Evolutionary conservation across 352 stramenopile genomes (phyloP).

Genomic region (Phytophthora ramorum): DNA sequence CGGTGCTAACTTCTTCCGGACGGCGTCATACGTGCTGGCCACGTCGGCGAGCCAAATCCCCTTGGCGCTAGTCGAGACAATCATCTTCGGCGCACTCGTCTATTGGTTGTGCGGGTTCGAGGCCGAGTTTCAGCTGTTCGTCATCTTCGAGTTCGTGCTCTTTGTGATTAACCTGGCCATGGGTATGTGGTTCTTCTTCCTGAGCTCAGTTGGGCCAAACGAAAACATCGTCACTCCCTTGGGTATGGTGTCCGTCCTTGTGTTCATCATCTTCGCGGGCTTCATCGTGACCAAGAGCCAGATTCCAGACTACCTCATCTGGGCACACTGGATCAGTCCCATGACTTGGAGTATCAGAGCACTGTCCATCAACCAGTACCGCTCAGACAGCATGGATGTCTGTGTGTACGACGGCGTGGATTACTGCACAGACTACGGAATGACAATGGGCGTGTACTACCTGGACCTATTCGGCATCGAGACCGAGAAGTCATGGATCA

Average conservation of each 20-base stretch:
- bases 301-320: conserved; percentile 53
- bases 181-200: conserved; percentile 57
- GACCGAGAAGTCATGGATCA: conserved; percentile 51
- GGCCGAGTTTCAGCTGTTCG: conserved; percentile 29
- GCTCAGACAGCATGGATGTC: conserved; percentile 29
- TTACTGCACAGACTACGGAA: conserved; percentile 46
- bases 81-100: conserved; percentile 79
- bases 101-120: conserved; percentile 86
- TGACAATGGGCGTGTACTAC: conserved; percentile 48
- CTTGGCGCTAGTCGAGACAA: conserved; percentile 55
- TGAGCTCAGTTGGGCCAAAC: conserved; percentile 38
- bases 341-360: conserved; percentile 54
- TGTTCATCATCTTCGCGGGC: conserved; percentile 59
- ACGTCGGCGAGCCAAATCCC: conserved; percentile 41
- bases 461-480: conserved; percentile 52
- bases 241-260: conserved; percentile 43
- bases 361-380: conserved; percentile 56
- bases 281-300: conserved; percentile 57
- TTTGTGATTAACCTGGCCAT: conserved; percentile 60
- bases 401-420: conserved; percentile 44
- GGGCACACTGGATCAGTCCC: no score
- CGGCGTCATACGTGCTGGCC: conserved; percentile 72
- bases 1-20: conserved; percentile 72
- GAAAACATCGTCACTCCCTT: conserved; percentile 44
- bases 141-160: conserved; percentile 50